These are phyloP conservation scores for Aspergillus sp. DNA, from an alignment of 2,329 filamentous ascomycete species.

Conservation along the genomic window DNA sequence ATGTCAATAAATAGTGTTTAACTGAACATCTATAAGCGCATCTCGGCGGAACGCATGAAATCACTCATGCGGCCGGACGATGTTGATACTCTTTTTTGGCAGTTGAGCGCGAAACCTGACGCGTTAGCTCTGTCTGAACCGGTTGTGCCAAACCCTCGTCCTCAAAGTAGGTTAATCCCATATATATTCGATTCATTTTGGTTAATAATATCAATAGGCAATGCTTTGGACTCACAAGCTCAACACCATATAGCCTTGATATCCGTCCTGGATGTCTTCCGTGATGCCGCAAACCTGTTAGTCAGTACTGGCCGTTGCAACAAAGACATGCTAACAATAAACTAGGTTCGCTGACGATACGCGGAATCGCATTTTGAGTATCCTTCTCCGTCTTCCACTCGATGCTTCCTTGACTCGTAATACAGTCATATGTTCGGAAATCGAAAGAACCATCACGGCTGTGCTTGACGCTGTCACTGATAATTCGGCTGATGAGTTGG, in stretches of 20 bases:
- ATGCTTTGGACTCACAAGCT: slow-evolving; percentile 12
- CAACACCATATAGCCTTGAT: slow-evolving; percentile 26
- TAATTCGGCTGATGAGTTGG: slow-evolving; percentile 21
- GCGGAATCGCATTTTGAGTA: slow-evolving; percentile 29
- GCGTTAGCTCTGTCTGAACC: slow-evolving; percentile 40
- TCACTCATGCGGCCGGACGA: slow-evolving; percentile 38
- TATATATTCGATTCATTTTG: background rate
- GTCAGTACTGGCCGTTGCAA: background rate
- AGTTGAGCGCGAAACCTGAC: slow-evolving; percentile 56
- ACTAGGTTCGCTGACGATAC: slow-evolving; percentile 36
- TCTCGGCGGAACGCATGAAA: slow-evolving; percentile 29
- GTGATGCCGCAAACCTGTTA: slow-evolving; percentile 33
- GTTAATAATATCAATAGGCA: background rate
- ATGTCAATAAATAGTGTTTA: background rate
- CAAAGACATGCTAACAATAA: slow-evolving; percentile 11
- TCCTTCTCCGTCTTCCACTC: slow-evolving; percentile 39
- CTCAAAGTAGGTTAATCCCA: slow-evolving; percentile 21
- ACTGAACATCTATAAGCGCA: slow-evolving; percentile 26
- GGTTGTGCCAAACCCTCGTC: slow-evolving; percentile 26
- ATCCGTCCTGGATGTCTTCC: slow-evolving; percentile 36
- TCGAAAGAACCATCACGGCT: slow-evolving; percentile 35
- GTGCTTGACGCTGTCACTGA: slow-evolving; percentile 29
- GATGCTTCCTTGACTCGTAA: slow-evolving; percentile 35
- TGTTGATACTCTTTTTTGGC: slow-evolving; percentile 56
- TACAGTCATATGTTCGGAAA: slow-evolving; percentile 28